phyloP scores from a whole-genome alignment of 1,284 basidiomycete species.

The Ganoderma sinense region DNA sequence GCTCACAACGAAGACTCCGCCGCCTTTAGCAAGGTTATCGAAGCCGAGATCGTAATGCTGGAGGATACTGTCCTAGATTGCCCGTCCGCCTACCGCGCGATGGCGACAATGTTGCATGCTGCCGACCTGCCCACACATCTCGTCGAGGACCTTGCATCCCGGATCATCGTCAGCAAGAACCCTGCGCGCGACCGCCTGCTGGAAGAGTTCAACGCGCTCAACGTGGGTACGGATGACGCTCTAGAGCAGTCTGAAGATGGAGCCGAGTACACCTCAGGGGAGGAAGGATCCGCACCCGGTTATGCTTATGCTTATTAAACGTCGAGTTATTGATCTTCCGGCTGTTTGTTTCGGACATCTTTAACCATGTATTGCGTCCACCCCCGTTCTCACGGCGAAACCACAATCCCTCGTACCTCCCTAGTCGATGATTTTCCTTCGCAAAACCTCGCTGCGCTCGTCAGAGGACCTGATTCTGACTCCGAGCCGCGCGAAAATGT shows the following conservation, averaged over 20 bases:
- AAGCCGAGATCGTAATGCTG: slow-evolving; percentile 25
- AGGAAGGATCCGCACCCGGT: slow-evolving; percentile 16
- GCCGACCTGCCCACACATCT: slow-evolving; percentile 18
- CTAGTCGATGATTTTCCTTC: not conserved
- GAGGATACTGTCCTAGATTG: slow-evolving; percentile 37
- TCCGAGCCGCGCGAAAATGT: not conserved
- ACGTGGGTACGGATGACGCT: not conserved
- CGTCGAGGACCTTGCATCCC: slow-evolving; percentile 30
- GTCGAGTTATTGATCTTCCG: not conserved
- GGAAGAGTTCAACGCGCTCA: slow-evolving; percentile 22
- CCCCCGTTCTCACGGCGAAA: not conserved
- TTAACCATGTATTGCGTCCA: not conserved
- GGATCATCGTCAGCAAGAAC: slow-evolving; percentile 21
- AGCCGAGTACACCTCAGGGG: slow-evolving; percentile 20
- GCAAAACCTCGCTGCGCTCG: not conserved
- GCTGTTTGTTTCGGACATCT: not conserved
- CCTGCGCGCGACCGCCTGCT: slow-evolving; percentile 27
- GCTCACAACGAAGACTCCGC: slow-evolving; percentile 1
- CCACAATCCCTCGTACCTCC: too few relatives aligned
- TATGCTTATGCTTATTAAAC: slow-evolving; percentile 25
- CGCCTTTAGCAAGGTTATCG: slow-evolving; percentile 23
- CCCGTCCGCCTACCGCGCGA: slow-evolving; percentile 31
- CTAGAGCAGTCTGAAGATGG: not conserved
- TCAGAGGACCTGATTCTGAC: not conserved
- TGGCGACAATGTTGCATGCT: slow-evolving; percentile 34